Base-by-base conservation (phyloP, 768 basidiomycete genomes). In the Termitomyces sp. region DNA sequence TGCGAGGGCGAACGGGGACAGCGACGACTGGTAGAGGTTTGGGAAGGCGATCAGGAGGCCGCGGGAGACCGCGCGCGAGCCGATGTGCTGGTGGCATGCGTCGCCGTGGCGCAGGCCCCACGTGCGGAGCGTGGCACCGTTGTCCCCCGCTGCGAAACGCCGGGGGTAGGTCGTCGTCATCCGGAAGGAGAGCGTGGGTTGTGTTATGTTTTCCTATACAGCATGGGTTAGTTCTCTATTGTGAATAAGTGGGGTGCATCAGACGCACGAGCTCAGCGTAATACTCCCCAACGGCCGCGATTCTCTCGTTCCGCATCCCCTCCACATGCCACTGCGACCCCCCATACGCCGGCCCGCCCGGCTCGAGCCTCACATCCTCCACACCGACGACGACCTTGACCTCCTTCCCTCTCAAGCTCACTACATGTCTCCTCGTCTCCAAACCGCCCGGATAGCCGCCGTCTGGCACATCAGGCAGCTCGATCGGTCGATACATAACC, bases 11-110 rank as follows among this genome's bases (percentile, higher is more conserved):
- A 81, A 76, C 1, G 74, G 61, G 0, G 76, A 70, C 35, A 76
- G 70, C 9, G 66, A 65, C 55, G 80, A 72, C 62, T 84, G 83
- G 66, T 82, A 84, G 43, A 83, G 76, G 65, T 85, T 85, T 16
- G 83, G 84, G 59, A 80, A 84, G 40, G 74, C 74, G 40, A 83
- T 62, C 36, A 68, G 71, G 35, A 79, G 67, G 6, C 75, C 77
- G 16, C 62, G 50, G 1, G 59, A 66, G 20, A 80, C 66, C 2
- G 71, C 68, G 14, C 76, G 70, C 20, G 70, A 61, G 18, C 79
- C 79, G 38, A 81, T 67, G 60, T 76, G 69, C 65, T 85, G 81
- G 55, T 79, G 76, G 58, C 77, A 78, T 2, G 77, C 67, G 56
- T 79, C 77, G 2, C 75, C 74, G 53, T 79, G 69, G 20, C 65